Evolutionary conservation across 2,329 filamentous ascomycete species (phyloP), one percentile per base, ranked within the genome.

Genomic region (Phoma sp.): DNA sequence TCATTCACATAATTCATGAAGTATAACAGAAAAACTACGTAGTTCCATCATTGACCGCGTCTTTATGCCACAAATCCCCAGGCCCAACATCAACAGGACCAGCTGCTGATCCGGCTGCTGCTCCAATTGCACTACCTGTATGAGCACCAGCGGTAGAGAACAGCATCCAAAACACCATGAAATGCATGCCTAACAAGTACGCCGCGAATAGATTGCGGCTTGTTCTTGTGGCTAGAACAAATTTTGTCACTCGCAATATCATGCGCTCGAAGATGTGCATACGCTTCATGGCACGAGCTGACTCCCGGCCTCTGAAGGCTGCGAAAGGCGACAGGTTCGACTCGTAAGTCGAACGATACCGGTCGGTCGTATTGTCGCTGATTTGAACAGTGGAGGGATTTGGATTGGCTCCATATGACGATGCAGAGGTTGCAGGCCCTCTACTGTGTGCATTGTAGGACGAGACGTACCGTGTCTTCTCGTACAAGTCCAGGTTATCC

Each of bases 381-480:
- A 95, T 80, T 11, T 87, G 86, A 13, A 88, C 80, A 2, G 89
- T 86, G 0, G 89, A 89, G 0, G 90, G 87, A 70, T 93, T 96
- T 2, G 91, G 88, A 66, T 88, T 91, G 6, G 67, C 75, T 37
- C 87, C 89, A 54, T 78, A 80, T 7, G 65, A 64, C n/a, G 87
- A 86, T 10, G 86, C 86, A 11, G 84, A 83, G 9, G 86, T 85
- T 23, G 62, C 58, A 7, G 67, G 60, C 40, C 84, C 84, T 47
- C 93, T 87, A 74, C 88, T 96, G 45, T 84, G 83, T 42, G 93
- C 86, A 74, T 89, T 96, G 79, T 97, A 99, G 2, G 91, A 93
- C 6, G 92, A 96, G 23, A 98, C 87, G 72, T 99, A 99, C 63
- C 95, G 86, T 14, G 93, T 96, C 82, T 98, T 99, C 76, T 99